Base-by-base conservation (phyloP, 768 basidiomycete species). In the Leccinum subtestaceum region DNA sequence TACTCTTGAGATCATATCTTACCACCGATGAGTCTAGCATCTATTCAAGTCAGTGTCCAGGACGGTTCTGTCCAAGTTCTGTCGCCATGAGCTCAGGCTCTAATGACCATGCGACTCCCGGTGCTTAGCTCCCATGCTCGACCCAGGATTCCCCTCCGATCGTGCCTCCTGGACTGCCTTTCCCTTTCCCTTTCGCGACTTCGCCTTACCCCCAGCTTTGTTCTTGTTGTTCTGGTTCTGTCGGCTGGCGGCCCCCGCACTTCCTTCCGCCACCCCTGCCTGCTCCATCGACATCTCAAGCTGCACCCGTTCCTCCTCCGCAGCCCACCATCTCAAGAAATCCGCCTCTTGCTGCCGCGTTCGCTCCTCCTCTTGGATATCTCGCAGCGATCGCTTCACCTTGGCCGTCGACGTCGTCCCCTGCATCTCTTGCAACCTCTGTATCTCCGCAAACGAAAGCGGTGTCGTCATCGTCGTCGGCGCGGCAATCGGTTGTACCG, bases 251-350 rank as follows among this genome's bases (percentile, higher is more conserved):
- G 43, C n/a, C 1, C 34, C 27, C 36, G 53, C 17, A 52, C 60
- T 32, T 53, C 59, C 17, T 29, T 43, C 40, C 2, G 40, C 40
- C 9, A 11, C 5, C 10, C n/a, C 43, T 17, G 17, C 43, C 5
- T 19, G 38, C 8, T 40, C 38, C 17, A n/a, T 57, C 40, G 51
- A 55, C 55, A 77, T 76, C 70, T 89, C 86, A 34, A 76, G 62
- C 62, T 74, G 79, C n/a, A 91, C 70, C 15, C 89, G 78, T 65
- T 83, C 85, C 71, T 93, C 91, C 72, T 96, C 95, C 7, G 80
- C 85, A 1, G 84, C 77, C 93, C 94, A 97, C 95, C 95, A 97
- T 64, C 77, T 81, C 71, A 95, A 71, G 69, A 97, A 98, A 60
- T 91, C 90, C 4, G 77, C 84, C 72, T 95, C 93, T 52, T 78